phyloP scores from a whole-genome alignment of 23 red algal species.

The Gracilaria domingensis region DNA sequence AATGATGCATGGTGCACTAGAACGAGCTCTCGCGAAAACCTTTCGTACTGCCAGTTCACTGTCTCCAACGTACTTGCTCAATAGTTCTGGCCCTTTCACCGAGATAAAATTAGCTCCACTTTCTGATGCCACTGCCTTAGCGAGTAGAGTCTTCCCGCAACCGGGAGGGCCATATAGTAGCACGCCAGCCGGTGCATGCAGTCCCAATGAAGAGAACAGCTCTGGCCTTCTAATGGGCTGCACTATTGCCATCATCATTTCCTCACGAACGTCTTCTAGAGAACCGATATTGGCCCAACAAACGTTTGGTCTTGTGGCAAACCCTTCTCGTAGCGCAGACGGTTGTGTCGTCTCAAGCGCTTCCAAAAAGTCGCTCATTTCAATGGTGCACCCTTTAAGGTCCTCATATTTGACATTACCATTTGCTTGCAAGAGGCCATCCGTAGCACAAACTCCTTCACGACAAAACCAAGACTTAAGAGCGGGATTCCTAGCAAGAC shows the following conservation, averaged over 20 bases:
- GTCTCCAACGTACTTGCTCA: slow-evolving; percentile 98
- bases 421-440: too few species aligned
- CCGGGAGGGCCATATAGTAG: slow-evolving; percentile 99
- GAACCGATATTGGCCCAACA: slow-evolving; percentile 93
- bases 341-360: slow-evolving; percentile 75
- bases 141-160: slow-evolving; percentile 97
- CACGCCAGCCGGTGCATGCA: slow-evolving; percentile 84
- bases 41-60: slow-evolving; percentile 90
- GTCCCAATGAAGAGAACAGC: slow-evolving; percentile 77
- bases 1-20: slow-evolving; percentile 92
- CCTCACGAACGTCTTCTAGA: slow-evolving; percentile 73
- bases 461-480: neutral
- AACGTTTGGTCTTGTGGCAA: slow-evolving; percentile 87
- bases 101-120: slow-evolving; percentile 97
- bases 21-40: slow-evolving; percentile 89
- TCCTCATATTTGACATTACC: neutral
- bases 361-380: slow-evolving; percentile 76
- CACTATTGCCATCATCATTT: slow-evolving; percentile 87
- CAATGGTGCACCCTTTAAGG: slow-evolving; percentile 37
- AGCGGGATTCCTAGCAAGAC: slow-evolving; percentile 49
- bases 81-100: slow-evolving; percentile 95
- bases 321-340: slow-evolving; percentile 89
- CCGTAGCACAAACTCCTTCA: neutral
- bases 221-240: slow-evolving; percentile 80
- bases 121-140: slow-evolving; percentile 94